Conservation (phyloP, 2,329 filamentous ascomycete genomes). For the Phaeosphaeria sp. region DNA sequence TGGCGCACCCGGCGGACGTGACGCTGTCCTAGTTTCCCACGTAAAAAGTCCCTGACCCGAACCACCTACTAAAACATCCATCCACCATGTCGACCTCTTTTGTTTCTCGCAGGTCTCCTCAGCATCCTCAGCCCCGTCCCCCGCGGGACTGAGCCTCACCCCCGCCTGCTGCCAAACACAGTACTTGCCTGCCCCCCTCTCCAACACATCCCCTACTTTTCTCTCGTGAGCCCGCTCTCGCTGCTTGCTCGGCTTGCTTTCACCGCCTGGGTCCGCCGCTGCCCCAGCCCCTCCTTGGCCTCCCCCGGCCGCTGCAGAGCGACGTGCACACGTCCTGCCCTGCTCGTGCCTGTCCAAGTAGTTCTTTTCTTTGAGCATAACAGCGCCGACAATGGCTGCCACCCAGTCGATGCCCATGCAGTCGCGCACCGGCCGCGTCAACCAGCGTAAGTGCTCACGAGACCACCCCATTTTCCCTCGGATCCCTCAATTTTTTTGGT, state of each 20-base stretch:
- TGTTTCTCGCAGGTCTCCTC: conserved; percentile 50
- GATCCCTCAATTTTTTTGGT: neutral
- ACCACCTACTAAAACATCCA: conserved; percentile 45
- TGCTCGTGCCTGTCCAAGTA: conserved; percentile 6
- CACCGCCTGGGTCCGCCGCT: conserved; percentile 19
- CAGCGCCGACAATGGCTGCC: conserved; percentile 51
- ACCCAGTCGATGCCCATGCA: conserved; percentile 58
- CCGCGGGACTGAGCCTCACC: conserved; percentile 56
- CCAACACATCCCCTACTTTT: conserved; percentile 12
- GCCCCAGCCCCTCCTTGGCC: conserved; percentile 17
- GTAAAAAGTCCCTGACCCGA: conserved; percentile 39
- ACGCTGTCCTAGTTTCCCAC: conserved; percentile 32
- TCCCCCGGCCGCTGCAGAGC: conserved; percentile 14
- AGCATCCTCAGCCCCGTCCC: conserved; percentile 57
- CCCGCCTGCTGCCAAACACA: conserved; percentile 26
- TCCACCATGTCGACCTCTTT: conserved; percentile 48
- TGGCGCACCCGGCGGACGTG: conserved; percentile 19
- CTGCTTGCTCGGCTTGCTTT: conserved; percentile 36
- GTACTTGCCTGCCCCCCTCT: conserved; percentile 34
- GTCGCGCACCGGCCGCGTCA: conserved; percentile 76
- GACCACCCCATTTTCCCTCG: conserved; percentile 13
- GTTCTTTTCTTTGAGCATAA: conserved; percentile 15
- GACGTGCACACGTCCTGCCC: conserved; percentile 18
- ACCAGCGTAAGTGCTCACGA: conserved; percentile 73
- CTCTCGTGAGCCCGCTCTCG: conserved; percentile 20